Percentiles rank a stretch among this genome's conserved stretches.
Evolutionary conservation across 495 filamentous ascomycete genomes (phyloP).

Genomic region (Aspergillus kassunensis): DNA sequence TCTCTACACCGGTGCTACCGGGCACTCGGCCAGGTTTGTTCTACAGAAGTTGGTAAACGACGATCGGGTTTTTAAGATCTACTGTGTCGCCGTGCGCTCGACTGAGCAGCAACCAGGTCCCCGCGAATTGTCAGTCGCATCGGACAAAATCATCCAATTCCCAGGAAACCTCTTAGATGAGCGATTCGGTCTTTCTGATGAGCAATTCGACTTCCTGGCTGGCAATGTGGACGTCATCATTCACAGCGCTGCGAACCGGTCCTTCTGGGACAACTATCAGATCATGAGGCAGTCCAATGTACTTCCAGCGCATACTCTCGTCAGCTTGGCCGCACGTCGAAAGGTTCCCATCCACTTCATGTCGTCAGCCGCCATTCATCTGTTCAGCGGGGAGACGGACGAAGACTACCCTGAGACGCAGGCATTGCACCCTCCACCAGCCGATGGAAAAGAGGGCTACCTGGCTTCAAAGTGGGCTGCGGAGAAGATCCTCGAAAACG

Average conservation of each 20-base stretch:
- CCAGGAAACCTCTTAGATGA: not conserved
- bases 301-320: not conserved
- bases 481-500: too few relatives aligned
- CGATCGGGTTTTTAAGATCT: conserved; percentile 15
- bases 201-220: not conserved
- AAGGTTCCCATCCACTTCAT: too few relatives aligned
- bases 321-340: not conserved
- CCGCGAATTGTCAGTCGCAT: not conserved
- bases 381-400: too few relatives aligned
- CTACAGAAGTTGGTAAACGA: conserved; percentile 22
- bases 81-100: conserved; percentile 32
- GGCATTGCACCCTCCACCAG: too few relatives aligned
- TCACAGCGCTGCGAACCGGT: conserved; percentile 4
- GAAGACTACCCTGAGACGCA: too few relatives aligned
- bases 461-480: too few relatives aligned
- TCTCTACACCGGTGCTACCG: conserved; percentile 33
- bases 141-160: not conserved
- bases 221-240: conserved; percentile 3
- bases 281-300: conserved; percentile 2
- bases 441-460: too few relatives aligned
- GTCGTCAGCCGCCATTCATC: conserved; percentile 16
- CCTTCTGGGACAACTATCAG: conserved; percentile 6
- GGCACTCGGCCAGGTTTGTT: conserved; percentile 32
- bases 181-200: not conserved
- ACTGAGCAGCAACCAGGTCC: not conserved